phyloP scores from a whole-genome alignment of 2,329 filamentous ascomycete species.

The Penicillium sp. region DNA sequence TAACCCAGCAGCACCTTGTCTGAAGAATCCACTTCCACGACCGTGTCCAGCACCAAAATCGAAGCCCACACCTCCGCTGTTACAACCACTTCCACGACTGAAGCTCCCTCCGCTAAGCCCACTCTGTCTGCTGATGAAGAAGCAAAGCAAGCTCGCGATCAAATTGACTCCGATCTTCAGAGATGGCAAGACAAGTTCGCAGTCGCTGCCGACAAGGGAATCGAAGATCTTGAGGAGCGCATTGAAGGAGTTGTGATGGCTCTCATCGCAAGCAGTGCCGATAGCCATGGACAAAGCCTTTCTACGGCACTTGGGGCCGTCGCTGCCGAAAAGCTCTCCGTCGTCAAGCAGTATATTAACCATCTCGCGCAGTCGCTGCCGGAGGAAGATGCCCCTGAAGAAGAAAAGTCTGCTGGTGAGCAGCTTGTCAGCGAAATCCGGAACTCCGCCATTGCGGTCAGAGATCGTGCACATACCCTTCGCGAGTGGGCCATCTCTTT shows the following conservation, averaged over 20 bases:
- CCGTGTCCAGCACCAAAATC: slow-evolving; percentile 18
- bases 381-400: slow-evolving; percentile 52
- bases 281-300: slow-evolving; percentile 44
- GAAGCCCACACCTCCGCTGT: slow-evolving; percentile 15
- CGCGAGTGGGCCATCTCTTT: slow-evolving; percentile 71
- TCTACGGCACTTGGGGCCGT: slow-evolving; percentile 65
- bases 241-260: slow-evolving; percentile 67
- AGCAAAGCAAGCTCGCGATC: slow-evolving; percentile 50
- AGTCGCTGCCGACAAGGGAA: slow-evolving; percentile 76
- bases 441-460: slow-evolving; percentile 65
- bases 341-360: slow-evolving; percentile 64
- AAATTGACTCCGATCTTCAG: slow-evolving; percentile 71
- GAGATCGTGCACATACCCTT: slow-evolving; percentile 70
- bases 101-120: slow-evolving; percentile 25
- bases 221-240: slow-evolving; percentile 61
- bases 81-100: slow-evolving; percentile 24
- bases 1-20: slow-evolving; percentile 14
- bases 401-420: slow-evolving; percentile 51
- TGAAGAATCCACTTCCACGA: slow-evolving; percentile 21
- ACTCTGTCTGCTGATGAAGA: slow-evolving; percentile 45
- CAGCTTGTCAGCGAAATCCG: slow-evolving; percentile 57
- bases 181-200: slow-evolving; percentile 87
- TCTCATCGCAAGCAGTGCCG: slow-evolving; percentile 63
- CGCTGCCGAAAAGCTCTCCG: slow-evolving; percentile 58
- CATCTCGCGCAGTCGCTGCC: slow-evolving; percentile 53